Percentiles rank a stretch among this genome's conserved stretches.
These are phyloP conservation scores for Fusarium albidum DNA, from an alignment of 2,329 filamentous ascomycete species.

Conservation along the genomic window DNA sequence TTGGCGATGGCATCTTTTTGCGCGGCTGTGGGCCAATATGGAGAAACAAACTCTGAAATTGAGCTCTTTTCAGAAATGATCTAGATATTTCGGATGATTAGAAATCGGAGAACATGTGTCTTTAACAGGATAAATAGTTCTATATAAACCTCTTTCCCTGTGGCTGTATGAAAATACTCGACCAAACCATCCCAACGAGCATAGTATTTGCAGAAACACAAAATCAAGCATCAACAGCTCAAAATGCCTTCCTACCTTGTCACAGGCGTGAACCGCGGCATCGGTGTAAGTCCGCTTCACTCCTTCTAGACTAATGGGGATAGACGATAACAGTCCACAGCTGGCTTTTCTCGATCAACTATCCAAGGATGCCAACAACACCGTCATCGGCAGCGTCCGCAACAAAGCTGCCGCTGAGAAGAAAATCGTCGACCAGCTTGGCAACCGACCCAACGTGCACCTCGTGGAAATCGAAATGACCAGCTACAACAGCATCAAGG, in stretches of 20 bases:
- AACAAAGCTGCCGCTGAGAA: conserved; percentile 49
- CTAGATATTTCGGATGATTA: too few relatives aligned
- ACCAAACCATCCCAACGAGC: too few relatives aligned
- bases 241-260: conserved; percentile 23
- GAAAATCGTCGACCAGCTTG: conserved; percentile 43
- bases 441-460: conserved; percentile 32
- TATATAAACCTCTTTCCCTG: too few relatives aligned
- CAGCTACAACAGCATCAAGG: conserved; percentile 19
- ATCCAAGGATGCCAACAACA: conserved; percentile 51
- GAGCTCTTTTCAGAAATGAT: too few relatives aligned
- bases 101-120: too few relatives aligned
- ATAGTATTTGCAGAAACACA: too few relatives aligned
- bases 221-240: neutral
- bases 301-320: too few relatives aligned
- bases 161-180: neutral
- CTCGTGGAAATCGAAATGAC: conserved; percentile 12
- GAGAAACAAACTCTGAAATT: too few relatives aligned
- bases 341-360: conserved; percentile 50
- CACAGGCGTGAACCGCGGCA: conserved; percentile 19
- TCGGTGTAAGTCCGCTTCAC: conserved; percentile 8
- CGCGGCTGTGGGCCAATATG: too few relatives aligned
- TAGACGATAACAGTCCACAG: conserved; percentile 1
- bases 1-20: too few relatives aligned
- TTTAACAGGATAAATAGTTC: too few relatives aligned
- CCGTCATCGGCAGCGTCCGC: conserved; percentile 54